These are phyloP conservation scores for Neofusicoccum sp. DNA, from an alignment of 2,329 filamentous ascomycete species.

Conservation along the genomic window DNA sequence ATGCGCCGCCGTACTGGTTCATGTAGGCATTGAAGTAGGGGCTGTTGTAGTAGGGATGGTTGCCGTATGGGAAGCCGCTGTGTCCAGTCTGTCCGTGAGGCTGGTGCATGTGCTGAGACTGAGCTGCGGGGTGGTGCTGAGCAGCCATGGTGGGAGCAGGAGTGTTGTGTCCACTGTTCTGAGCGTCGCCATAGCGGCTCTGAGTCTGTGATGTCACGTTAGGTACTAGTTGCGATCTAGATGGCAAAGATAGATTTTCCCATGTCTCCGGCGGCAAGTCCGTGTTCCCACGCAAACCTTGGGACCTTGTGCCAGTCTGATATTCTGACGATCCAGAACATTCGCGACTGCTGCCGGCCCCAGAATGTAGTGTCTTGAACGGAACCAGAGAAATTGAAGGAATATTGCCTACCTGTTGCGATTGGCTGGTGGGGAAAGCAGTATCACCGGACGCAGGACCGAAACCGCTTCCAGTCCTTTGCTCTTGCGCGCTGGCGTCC, in stretches of 20 bases:
- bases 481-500: slow-evolving; percentile 68
- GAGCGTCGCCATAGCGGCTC: slow-evolving; percentile 71
- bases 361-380: neutral
- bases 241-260: neutral
- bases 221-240: slow-evolving; percentile 12
- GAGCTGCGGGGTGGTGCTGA: slow-evolving; percentile 51
- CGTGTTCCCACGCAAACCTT: neutral
- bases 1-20: slow-evolving; percentile 59
- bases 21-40: slow-evolving; percentile 62
- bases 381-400: neutral
- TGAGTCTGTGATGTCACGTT: slow-evolving; percentile 45
- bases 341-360: neutral
- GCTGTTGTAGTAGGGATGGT: slow-evolving; percentile 62
- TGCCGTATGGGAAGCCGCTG: slow-evolving; percentile 32
- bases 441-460: slow-evolving; percentile 57
- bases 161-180: slow-evolving; percentile 86
- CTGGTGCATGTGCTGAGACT: slow-evolving; percentile 50
- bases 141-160: slow-evolving; percentile 71
- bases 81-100: slow-evolving; percentile 49
- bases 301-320: neutral
- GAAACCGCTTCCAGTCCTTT: slow-evolving; percentile 77
- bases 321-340: neutral
- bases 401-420: slow-evolving; percentile 48
- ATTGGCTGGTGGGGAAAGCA: slow-evolving; percentile 62
- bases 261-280: neutral